phyloP scores from a whole-genome alignment of 2,329 filamentous ascomycete species.

The Drechslerella coelobrocha region DNA sequence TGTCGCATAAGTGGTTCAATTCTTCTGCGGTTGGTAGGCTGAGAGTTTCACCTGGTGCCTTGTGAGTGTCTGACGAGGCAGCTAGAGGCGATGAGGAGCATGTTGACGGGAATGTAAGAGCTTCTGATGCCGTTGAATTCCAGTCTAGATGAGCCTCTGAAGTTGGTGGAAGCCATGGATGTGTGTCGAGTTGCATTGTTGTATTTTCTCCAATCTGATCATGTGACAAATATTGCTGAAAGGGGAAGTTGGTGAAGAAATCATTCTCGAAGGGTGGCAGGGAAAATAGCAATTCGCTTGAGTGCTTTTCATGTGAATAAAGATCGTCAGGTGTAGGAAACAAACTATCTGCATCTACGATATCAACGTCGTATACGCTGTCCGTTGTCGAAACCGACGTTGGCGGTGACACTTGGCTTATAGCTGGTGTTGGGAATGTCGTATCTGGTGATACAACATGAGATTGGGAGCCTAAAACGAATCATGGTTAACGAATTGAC shows the following conservation, averaged over 20 bases:
- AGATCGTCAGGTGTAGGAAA: not conserved
- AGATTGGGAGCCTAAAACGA: not conserved
- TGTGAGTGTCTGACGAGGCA: slow-evolving; percentile 9
- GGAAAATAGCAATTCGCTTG: not conserved
- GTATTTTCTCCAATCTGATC: slow-evolving; percentile 16
- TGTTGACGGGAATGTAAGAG: slow-evolving; percentile 15
- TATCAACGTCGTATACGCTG: slow-evolving; percentile 10
- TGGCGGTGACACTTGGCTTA: slow-evolving; percentile 19
- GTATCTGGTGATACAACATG: slow-evolving; percentile 8
- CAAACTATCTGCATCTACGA: not conserved
- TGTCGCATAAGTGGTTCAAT: slow-evolving; percentile 4
- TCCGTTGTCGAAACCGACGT: not conserved
- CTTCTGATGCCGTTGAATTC: slow-evolving; percentile 2
- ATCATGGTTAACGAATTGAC: not conserved
- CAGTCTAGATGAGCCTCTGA: slow-evolving; percentile 8
- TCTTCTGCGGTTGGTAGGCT: slow-evolving; percentile 6
- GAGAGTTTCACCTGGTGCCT: not conserved
- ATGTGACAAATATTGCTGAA: slow-evolving; percentile 15
- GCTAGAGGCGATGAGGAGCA: slow-evolving; percentile 5
- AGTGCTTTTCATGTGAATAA: not conserved
- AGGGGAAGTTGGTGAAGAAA: slow-evolving; percentile 28
- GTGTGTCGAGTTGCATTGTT: slow-evolving; percentile 9
- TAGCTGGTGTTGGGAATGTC: slow-evolving; percentile 1
- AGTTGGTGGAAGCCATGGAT: slow-evolving; percentile 14
- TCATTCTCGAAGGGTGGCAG: slow-evolving; percentile 18